Evolutionary conservation across 495 filamentous ascomycete species (phyloP), one percentile per base, ranked within the genome.

Genomic region (Trichoderma erinaceum): DNA sequence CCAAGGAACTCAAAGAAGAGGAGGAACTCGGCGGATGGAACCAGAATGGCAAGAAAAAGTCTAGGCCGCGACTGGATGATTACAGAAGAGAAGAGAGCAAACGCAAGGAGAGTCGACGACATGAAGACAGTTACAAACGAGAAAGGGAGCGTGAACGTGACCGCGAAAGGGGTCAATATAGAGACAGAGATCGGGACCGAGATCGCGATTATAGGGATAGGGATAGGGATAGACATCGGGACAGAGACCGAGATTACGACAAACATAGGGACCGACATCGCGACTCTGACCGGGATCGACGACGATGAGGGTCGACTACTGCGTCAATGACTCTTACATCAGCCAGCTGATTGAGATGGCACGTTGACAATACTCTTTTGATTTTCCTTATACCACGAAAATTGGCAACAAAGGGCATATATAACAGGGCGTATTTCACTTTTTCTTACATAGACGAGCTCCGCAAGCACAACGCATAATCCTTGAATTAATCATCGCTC

Each of bases 1-100:
- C 85, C 3, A 90, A 89, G 72, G 86, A 90, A 65, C 80, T 83
- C 5, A 89, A 90, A 23, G 87, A 86, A 15, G 90, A 90, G 52
- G 86, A 89, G 52, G 93, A 97, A 16, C 76, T 77, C 27, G 76
- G 70, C 35, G 73, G 72, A 15, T 76, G 77, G 80, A 74, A 77
- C n/a, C 76, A 75, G 66, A 79, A 76, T 64, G 66, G 67, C 21
- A 65, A 74, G 48, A 71, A 73, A 11, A 69, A 71, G 58, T 75
- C 79, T 12, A 70, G 71, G 44, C 77, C 77, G 25, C 74, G 80
- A n/a, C 71, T 83, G 32, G 73, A 81, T 23, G 81, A 83, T 65
- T 82, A 83, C 67, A 73, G 77, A 44, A 79, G 80, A 23, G 76
- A 81, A 63, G 75, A 75, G 41, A 79, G 76, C 66, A 78, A 78